Conservation (phyloP, 1,284 basidiomycete species). For the Puccinia polysora region DNA sequence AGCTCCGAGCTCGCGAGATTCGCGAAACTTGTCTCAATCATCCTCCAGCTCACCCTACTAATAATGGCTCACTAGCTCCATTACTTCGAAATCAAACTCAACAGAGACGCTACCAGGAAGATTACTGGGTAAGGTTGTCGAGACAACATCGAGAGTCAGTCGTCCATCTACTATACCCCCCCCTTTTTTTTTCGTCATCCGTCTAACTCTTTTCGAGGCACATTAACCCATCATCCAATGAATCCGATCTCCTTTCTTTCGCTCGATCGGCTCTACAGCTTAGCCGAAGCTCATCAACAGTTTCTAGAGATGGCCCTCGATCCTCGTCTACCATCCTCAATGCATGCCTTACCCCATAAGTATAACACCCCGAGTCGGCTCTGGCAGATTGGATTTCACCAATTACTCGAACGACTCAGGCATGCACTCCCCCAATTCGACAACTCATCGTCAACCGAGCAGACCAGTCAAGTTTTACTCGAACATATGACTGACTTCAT, state of each 20-base stretch:
- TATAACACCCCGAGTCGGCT: constrained; percentile 91
- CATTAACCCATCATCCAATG: background rate
- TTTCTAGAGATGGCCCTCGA: constrained; percentile 79
- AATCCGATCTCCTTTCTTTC: background rate
- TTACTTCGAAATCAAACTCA: background rate
- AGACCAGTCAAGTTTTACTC: constrained; percentile 51
- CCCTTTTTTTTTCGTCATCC: background rate
- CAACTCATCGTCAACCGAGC: constrained; percentile 7
- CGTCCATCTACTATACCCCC: background rate
- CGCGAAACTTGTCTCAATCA: constrained; percentile 5
- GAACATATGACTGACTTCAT: constrained; percentile 85
- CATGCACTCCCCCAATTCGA: constrained; percentile 64
- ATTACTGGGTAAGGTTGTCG: constrained; percentile 38
- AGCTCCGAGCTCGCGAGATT: constrained; percentile 35
- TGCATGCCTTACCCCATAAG: constrained; percentile 80
- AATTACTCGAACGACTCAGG: constrained; percentile 80
- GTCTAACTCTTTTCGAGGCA: background rate
- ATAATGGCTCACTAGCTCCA: constrained; percentile 4
- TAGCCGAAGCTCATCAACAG: constrained; percentile 81
- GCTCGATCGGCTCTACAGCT: too few species aligned
- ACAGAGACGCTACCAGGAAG: constrained; percentile 23
- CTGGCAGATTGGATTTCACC: constrained; percentile 87
- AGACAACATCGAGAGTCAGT: constrained; percentile 42
- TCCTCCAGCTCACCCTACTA: background rate
- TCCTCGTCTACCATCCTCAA: constrained; percentile 75